Evolutionary conservation across 1,284 basidiomycete species (phyloP).

Genomic region (Trichosporon sp.): DNA sequence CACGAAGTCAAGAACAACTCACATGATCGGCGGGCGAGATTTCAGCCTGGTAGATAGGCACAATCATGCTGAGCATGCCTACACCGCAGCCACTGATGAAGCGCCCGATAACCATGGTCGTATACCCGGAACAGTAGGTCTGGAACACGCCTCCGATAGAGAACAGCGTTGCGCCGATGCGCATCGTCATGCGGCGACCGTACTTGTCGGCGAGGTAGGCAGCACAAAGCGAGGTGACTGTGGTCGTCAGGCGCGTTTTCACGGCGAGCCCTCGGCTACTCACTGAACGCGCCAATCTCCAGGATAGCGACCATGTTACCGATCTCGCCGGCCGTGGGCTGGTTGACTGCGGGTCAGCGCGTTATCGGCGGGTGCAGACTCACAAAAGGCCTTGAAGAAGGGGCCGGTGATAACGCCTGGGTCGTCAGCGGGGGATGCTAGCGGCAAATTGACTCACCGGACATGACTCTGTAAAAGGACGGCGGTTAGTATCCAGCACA

Average conservation of each 20-base stretch:
- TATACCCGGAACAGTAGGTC: constrained; percentile 78
- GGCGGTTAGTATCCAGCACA: not conserved
- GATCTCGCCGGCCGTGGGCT: constrained; percentile 60
- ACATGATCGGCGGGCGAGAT: constrained; percentile 88
- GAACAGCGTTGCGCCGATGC: constrained; percentile 81
- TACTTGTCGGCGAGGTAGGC: constrained; percentile 82
- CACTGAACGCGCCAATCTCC: constrained; percentile 88
- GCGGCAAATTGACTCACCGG: constrained; percentile 29
- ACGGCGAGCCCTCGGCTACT: constrained; percentile 31
- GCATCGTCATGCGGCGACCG: constrained; percentile 80
- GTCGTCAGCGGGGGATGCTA: constrained; percentile 13
- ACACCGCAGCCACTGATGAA: constrained; percentile 89
- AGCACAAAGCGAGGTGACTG: constrained; percentile 84
- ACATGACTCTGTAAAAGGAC: constrained; percentile 39
- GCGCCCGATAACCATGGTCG: constrained; percentile 80
- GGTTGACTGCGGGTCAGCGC: constrained; percentile 54
- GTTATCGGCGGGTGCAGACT: constrained; percentile 10
- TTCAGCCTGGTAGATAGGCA: constrained; percentile 76
- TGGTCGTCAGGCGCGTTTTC: not conserved
- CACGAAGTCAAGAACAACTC: constrained; percentile 40
- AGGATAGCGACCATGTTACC: constrained; percentile 79
- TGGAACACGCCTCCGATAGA: constrained; percentile 84
- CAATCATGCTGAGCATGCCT: constrained; percentile 88
- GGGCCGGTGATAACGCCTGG: constrained; percentile 85
- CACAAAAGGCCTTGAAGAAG: constrained; percentile 61